Evolutionary conservation across 805 yeast genomes (phyloP).

Genomic region (Pichia kluyveri): DNA sequence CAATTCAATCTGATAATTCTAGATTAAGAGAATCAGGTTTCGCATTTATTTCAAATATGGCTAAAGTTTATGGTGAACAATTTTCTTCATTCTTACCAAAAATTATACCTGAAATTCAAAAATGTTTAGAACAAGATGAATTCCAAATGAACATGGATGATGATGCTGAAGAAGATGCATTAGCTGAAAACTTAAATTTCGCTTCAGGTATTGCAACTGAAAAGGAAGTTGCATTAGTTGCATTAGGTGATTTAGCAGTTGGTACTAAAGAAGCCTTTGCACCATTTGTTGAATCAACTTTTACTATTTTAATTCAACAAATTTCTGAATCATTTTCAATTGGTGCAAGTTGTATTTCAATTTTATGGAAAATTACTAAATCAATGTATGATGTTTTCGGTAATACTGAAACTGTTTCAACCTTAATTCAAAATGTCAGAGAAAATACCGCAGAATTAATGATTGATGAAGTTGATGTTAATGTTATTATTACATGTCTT

Average conservation of each 20-base stretch:
- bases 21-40: slow-evolving; percentile 93
- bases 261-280: slow-evolving; percentile 80
- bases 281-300: slow-evolving; percentile 63
- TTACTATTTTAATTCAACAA: slow-evolving; percentile 57
- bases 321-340: slow-evolving; percentile 83
- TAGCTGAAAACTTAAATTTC: slow-evolving; percentile 68
- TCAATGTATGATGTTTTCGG: slow-evolving; percentile 55
- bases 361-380: slow-evolving; percentile 75
- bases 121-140: slow-evolving; percentile 81
- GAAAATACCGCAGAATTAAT: slow-evolving; percentile 51
- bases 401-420: slow-evolving; percentile 40
- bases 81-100: slow-evolving; percentile 78
- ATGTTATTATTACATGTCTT: slow-evolving; percentile 71
- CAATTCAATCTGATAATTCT: slow-evolving; percentile 68
- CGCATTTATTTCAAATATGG: slow-evolving; percentile 87
- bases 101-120: slow-evolving; percentile 75
- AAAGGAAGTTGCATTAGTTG: slow-evolving; percentile 91
- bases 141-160: slow-evolving; percentile 52
- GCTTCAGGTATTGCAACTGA: slow-evolving; percentile 94
- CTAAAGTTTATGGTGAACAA: slow-evolving; percentile 87
- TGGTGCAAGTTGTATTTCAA: slow-evolving; percentile 75
- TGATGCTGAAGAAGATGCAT: slow-evolving; percentile 52
- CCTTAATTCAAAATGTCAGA: slow-evolving; percentile 60
- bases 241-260: slow-evolving; percentile 76
- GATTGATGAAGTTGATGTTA: slow-evolving; percentile 73